Conservation (phyloP, 805 yeast genomes). For the Lipomyces kockii region DNA sequence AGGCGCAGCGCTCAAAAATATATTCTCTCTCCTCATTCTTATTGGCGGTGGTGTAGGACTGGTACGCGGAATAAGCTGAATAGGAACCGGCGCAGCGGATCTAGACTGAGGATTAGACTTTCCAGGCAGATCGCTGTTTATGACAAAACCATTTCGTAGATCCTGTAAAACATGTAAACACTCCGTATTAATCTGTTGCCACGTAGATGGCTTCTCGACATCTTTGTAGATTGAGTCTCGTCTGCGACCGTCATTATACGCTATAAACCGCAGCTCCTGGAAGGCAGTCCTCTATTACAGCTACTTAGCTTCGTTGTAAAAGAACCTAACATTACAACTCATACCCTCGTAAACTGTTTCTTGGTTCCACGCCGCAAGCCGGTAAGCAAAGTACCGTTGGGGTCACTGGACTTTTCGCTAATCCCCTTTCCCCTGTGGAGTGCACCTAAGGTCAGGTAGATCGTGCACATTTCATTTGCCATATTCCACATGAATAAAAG, state of each 20-base stretch:
- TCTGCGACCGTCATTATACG: conserved; percentile 42
- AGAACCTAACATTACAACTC: background rate
- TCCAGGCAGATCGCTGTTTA: background rate
- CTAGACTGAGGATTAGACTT: background rate
- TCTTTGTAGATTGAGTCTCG: conserved; percentile 47
- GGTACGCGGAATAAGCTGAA: conserved; percentile 2
- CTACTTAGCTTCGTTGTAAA: background rate
- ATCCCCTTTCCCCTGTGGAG: conserved; percentile 41
- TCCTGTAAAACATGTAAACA: conserved; percentile 37
- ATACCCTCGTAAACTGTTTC: conserved; percentile 39
- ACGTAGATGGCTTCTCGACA: conserved; percentile 43
- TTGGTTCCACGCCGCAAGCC: conserved; percentile 43
- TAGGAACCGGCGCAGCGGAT: background rate
- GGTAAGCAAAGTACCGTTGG: conserved; percentile 47
- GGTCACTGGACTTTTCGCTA: conserved; percentile 42
- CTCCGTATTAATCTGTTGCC: conserved; percentile 43
- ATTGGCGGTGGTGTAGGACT: conserved; percentile 26
- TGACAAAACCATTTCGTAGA: conserved; percentile 17
- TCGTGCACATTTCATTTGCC: conserved; percentile 40
- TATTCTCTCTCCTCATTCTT: conserved; percentile 25
- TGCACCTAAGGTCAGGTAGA: conserved; percentile 48
- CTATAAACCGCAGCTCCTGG: conserved; percentile 46
- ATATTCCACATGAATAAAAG: conserved; percentile 32
- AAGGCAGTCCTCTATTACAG: conserved; percentile 44
- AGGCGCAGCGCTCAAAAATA: conserved; percentile 15